Conservation (phyloP, 2,329 filamentous ascomycete genomes). For the Zasmidium angulare region DNA sequence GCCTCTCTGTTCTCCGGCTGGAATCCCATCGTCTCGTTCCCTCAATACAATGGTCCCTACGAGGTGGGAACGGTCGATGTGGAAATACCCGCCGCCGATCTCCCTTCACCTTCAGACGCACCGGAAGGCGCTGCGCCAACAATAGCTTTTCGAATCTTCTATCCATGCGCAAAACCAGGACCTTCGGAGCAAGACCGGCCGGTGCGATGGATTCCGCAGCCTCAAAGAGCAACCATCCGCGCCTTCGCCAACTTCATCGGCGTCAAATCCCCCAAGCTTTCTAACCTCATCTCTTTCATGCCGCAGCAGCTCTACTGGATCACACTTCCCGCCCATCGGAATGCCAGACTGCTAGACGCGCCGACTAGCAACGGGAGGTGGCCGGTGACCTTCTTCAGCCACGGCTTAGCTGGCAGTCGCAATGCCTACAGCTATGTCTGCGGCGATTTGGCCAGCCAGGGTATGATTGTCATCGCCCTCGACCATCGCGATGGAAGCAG, state of each 20-base stretch:
- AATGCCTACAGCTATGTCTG: conserved; percentile 84
- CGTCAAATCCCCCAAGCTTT: conserved; percentile 44
- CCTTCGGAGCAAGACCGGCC: conserved; percentile 50
- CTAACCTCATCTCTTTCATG: conserved; percentile 29
- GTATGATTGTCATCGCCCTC: conserved; percentile 75
- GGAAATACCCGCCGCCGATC: conserved; percentile 66
- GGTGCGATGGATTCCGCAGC: conserved; percentile 75
- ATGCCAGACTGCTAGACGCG: conserved; percentile 61
- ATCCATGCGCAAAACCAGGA: conserved; percentile 58
- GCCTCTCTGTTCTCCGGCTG: conserved; percentile 47
- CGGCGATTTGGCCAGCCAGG: conserved; percentile 76
- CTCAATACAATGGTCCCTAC: conserved; percentile 73
- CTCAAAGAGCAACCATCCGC: conserved; percentile 71
- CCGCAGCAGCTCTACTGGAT: conserved; percentile 73
- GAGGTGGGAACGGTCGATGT: conserved; percentile 77
- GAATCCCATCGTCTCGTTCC: conserved; percentile 70
- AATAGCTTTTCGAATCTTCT: conserved; percentile 78
- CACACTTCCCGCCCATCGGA: conserved; percentile 69
- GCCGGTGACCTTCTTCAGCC: conserved; percentile 83
- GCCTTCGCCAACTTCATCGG: conserved; percentile 78
- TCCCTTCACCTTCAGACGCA: conserved; percentile 57
- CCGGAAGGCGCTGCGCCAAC: conserved; percentile 63
- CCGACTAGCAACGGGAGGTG: conserved; percentile 57
- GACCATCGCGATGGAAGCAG: conserved; percentile 83
- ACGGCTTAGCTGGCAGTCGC: conserved; percentile 76